phyloP scores from a whole-genome alignment of 805 yeast species.

The Zygosaccharomyces kombuchaensis region DNA sequence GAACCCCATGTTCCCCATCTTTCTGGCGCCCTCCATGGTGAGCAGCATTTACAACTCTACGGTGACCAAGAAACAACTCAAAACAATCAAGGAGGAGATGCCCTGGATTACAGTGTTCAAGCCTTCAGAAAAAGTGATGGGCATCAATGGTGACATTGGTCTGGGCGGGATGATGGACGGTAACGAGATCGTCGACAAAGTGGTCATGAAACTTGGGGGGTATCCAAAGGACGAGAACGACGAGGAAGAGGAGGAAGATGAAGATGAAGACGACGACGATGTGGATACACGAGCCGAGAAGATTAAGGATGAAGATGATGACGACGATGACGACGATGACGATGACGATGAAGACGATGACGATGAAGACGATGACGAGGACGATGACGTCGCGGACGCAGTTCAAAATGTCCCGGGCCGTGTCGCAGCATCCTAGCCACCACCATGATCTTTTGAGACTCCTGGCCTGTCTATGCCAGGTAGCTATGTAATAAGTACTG shows the following conservation, averaged over 20 bases:
- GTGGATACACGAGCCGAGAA: constrained; percentile 29
- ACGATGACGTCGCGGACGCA: constrained; percentile 38
- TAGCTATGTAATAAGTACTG: constrained; percentile 6
- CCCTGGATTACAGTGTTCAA: constrained; percentile 90
- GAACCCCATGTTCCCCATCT: constrained; percentile 86
- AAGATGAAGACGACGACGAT: constrained; percentile 39
- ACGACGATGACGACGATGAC: constrained; percentile 40
- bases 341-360: constrained; percentile 47
- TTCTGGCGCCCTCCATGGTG: constrained; percentile 95
- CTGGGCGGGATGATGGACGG: constrained; percentile 99
- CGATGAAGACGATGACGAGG: constrained; percentile 40
- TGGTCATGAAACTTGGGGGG: constrained; percentile 66
- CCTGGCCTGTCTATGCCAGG: background rate
- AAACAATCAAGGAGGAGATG: constrained; percentile 80
- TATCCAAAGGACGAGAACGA: constrained; percentile 54
- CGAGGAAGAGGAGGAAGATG: constrained; percentile 43
- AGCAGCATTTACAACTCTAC: constrained; percentile 87
- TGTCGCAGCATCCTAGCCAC: background rate
- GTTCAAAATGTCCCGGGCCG: constrained; percentile 5
- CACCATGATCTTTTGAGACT: background rate
- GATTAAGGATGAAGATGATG: constrained; percentile 44
- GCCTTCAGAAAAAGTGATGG: constrained; percentile 91
- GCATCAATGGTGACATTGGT: constrained; percentile 95
- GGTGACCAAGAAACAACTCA: constrained; percentile 77
- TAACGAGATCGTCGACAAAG: constrained; percentile 84